These are phyloP conservation scores for Metschnikowia similis DNA, from an alignment of 805 yeast species.

Conservation along the genomic window DNA sequence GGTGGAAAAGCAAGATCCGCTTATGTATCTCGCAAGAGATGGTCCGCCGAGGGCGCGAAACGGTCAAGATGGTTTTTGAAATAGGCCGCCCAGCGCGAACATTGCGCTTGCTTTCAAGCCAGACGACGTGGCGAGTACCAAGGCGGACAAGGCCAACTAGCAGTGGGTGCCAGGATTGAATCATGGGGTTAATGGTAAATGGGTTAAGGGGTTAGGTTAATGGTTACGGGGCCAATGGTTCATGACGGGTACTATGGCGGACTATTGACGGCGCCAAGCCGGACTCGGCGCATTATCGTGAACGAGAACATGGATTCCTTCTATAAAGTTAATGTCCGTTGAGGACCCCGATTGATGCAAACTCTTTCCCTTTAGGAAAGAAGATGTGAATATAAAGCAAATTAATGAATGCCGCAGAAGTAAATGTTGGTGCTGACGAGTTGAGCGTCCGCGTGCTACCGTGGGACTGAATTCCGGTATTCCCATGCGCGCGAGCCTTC, in stretches of 20 bases:
- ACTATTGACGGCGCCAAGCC: too few species aligned
- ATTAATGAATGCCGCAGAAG: slow-evolving; percentile 13
- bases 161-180: too few species aligned
- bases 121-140: not conserved
- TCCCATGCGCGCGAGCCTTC: slow-evolving; percentile 10
- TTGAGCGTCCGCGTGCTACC: slow-evolving; percentile 39
- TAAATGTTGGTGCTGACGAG: slow-evolving; percentile 35
- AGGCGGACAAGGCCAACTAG: not conserved
- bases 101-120: not conserved
- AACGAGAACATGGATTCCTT: slow-evolving; percentile 8
- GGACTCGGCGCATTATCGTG: not conserved
- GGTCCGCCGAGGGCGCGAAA: not conserved
- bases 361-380: slow-evolving; percentile 35
- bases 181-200: too few species aligned
- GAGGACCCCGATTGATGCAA: slow-evolving; percentile 42
- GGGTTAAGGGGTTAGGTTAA: too few species aligned
- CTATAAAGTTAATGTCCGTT: slow-evolving; percentile 38
- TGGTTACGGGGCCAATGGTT: too few species aligned
- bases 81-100: not conserved
- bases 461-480: slow-evolving; percentile 30
- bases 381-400: slow-evolving; percentile 20
- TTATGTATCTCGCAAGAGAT: not conserved
- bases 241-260: too few species aligned
- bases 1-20: not conserved
- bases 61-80: not conserved